Conservation (phyloP, 176 grass and related monocot species). For the Paspalum notatum region DNA sequence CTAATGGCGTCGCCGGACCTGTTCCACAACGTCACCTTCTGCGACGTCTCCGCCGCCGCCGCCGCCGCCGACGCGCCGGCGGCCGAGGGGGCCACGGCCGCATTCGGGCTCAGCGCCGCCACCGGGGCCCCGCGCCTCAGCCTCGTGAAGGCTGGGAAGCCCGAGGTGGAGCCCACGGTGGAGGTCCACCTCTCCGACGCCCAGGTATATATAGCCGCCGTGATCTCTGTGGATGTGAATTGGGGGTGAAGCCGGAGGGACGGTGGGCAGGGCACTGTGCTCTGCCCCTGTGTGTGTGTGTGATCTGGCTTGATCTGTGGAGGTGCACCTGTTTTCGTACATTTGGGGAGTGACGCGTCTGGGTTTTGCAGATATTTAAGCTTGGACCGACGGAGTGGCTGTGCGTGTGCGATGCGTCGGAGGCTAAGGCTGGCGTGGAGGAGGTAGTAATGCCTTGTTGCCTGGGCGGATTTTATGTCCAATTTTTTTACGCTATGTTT, state of each 20-base stretch:
- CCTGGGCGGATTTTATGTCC: not conserved
- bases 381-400: conserved; percentile 70
- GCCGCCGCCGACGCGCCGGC: conserved; percentile 15
- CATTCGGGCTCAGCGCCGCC: conserved; percentile 43
- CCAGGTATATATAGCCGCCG: conserved; percentile 67
- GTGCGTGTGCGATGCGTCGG: conserved; percentile 64
- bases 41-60: conserved; percentile 46
- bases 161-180: conserved; percentile 23
- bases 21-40: conserved; percentile 65
- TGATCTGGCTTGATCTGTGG: not conserved
- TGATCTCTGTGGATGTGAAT: conserved; percentile 41
- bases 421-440: conserved; percentile 49
- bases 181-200: conserved; percentile 68
- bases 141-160: conserved; percentile 28
- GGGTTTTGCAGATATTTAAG: conserved; percentile 67
- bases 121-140: conserved; percentile 50
- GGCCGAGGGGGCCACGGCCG: conserved; percentile 43
- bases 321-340: not conserved
- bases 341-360: conserved; percentile 14
- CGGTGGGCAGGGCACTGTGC: not conserved
- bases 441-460: conserved; percentile 69
- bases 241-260: not conserved
- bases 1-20: conserved; percentile 53
- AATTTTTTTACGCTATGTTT: not conserved
- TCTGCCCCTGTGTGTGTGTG: not conserved